Percentiles rank a stretch among this genome's conserved stretches.
These are phyloP conservation scores for Arabis hirsuta DNA, from an alignment of 345 rosid species.

Conservation along the genomic window DNA sequence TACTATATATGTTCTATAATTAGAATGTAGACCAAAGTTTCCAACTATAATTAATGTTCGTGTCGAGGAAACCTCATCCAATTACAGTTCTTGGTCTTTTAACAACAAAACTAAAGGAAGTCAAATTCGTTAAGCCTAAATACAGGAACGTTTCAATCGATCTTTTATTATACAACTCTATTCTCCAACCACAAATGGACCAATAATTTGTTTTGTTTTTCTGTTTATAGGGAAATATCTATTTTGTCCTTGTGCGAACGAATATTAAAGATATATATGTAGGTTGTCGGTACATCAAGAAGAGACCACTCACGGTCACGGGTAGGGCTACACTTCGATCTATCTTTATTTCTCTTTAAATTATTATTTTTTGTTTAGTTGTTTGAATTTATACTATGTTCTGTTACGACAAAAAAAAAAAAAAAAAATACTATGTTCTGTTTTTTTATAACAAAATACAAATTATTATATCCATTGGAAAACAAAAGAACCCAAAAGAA, in stretches of 20 bases:
- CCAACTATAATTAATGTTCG: neutral
- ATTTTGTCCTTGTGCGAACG: conserved; percentile 5
- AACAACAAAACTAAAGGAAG: conserved; percentile 7
- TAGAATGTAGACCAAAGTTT: neutral
- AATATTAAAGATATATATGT: no score
- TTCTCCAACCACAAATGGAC: conserved; percentile 34
- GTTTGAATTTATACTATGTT: no score
- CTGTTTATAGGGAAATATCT: conserved; percentile 22
- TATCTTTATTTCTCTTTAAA: neutral
- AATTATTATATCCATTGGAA: no score
- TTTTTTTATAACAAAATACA: no score
- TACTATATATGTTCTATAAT: neutral
- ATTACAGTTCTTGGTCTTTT: conserved; percentile 10
- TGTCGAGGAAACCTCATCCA: conserved; percentile 1
- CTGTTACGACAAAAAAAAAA: no score
- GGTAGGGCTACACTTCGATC: conserved; percentile 8
- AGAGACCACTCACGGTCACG: conserved; percentile 9
- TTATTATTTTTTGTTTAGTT: no score
- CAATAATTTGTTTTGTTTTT: conserved; percentile 15
- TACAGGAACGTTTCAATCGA: conserved; percentile 19
- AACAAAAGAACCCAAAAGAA: no score
- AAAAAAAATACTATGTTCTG: no score
- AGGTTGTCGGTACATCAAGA: conserved; percentile 38
- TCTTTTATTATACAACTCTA: conserved; percentile 29
- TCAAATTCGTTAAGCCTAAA: conserved; percentile 31